These are phyloP conservation scores for Mortierella sp. DNA, from an alignment of 371 early-diverging fungal species.

Conservation along the genomic window DNA sequence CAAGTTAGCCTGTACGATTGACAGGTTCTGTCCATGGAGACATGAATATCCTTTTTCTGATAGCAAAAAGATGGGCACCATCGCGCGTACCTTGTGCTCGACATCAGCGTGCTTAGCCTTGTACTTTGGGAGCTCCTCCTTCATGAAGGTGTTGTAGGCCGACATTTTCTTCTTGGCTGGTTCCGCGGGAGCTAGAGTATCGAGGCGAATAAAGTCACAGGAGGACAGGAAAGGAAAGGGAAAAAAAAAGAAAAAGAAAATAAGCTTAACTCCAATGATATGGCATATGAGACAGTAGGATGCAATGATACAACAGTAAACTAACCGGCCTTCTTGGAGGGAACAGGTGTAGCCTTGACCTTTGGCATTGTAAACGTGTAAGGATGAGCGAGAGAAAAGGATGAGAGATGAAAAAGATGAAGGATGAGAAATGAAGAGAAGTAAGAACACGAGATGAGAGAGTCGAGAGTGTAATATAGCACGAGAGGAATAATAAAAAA, in stretches of 20 bases:
- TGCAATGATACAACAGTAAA: background rate
- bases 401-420: conserved; percentile 1
- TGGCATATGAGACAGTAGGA: background rate
- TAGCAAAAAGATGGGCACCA: background rate
- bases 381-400: conserved; percentile 5
- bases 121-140: conserved; percentile 75
- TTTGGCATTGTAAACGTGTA: conserved; percentile 38
- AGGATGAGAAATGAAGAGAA: background rate
- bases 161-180: conserved; percentile 64
- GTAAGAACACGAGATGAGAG: background rate
- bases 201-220: background rate
- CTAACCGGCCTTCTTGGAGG: conserved; percentile 39
- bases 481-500: background rate
- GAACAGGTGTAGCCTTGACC: conserved; percentile 35
- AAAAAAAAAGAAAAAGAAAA: background rate
- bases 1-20: background rate
- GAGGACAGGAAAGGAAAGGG: background rate
- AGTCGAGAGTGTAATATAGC: background rate
- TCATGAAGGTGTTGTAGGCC: conserved; percentile 80
- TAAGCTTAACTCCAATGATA: background rate
- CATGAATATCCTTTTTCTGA: too few relatives aligned
- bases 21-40: too few relatives aligned
- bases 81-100: conserved; percentile 65
- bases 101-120: conserved; percentile 70
- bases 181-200: conserved; percentile 7